Percentiles rank a stretch among this genome's conserved stretches.
Evolutionary conservation across 495 filamentous ascomycete genomes (phyloP).

Genomic region (Trichoderma parareesei): DNA sequence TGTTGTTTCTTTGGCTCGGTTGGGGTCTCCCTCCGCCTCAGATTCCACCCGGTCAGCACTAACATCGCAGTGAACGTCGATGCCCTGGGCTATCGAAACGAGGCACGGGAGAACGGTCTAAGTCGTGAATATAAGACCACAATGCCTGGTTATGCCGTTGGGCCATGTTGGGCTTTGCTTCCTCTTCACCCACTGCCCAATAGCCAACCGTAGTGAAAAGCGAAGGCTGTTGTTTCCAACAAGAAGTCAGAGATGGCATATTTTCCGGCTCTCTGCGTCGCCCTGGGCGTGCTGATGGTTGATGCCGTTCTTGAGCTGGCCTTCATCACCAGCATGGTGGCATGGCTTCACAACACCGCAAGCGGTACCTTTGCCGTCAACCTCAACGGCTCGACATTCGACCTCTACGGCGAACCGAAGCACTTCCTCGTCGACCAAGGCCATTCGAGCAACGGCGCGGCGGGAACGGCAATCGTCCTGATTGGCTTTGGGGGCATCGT

Average conservation of each 20-base stretch:
- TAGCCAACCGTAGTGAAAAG: background rate
- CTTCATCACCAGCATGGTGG: slow-evolving; percentile 41
- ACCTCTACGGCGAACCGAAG: slow-evolving; percentile 33
- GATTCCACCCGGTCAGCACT: slow-evolving; percentile 7
- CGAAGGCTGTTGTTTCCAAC: background rate
- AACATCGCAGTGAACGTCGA: background rate
- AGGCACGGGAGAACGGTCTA: background rate
- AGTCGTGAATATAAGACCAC: background rate
- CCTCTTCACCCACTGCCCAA: background rate
- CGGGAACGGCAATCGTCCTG: slow-evolving; percentile 40
- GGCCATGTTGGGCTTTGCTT: background rate
- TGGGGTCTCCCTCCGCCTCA: background rate
- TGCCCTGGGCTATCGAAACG: background rate
- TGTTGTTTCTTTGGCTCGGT: background rate
- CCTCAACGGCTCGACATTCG: slow-evolving; percentile 22
- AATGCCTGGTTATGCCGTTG: background rate
- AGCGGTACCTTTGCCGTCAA: slow-evolving; percentile 29
- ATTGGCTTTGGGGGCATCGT: slow-evolving; percentile 38
- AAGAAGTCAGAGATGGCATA: background rate
- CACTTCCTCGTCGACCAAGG: slow-evolving; percentile 38
- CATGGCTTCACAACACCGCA: slow-evolving; percentile 35
- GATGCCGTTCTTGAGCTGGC: slow-evolving; percentile 37
- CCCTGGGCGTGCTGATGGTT: slow-evolving; percentile 31
- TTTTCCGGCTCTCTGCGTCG: slow-evolving; percentile 17
- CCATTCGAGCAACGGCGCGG: slow-evolving; percentile 42